phyloP scores from a whole-genome alignment of 164 flowering plant genomes.

The Chloranthus sessilifolius region DNA sequence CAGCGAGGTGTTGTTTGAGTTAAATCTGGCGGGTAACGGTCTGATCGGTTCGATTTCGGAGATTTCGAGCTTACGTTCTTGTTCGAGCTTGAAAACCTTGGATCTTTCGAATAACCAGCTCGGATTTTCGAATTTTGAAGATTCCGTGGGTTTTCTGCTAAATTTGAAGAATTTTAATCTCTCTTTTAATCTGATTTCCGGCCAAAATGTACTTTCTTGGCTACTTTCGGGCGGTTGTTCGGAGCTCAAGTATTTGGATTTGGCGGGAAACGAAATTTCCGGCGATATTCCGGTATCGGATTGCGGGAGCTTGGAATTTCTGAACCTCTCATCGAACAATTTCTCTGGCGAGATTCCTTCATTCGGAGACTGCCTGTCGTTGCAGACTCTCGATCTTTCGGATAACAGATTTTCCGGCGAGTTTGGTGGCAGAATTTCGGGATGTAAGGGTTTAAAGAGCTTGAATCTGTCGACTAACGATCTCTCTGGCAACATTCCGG shows the following conservation, averaged over 20 bases:
- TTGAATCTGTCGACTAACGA: not conserved
- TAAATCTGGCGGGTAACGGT: slow-evolving; percentile 66
- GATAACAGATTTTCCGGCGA: not conserved
- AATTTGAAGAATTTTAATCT: slow-evolving; percentile 54
- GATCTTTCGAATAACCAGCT: slow-evolving; percentile 57
- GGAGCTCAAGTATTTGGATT: slow-evolving; percentile 29
- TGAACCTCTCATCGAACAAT: slow-evolving; percentile 2
- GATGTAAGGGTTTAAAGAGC: not conserved
- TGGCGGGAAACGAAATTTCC: slow-evolving; percentile 47
- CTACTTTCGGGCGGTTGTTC: slow-evolving; percentile 47
- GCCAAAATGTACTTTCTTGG: slow-evolving; percentile 34
- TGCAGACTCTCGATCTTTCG: slow-evolving; percentile 9
- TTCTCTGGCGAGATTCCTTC: not conserved
- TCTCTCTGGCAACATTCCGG: not conserved
- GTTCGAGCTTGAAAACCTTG: slow-evolving; percentile 40
- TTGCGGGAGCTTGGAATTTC: not conserved
- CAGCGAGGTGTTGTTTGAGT: slow-evolving; percentile 20
- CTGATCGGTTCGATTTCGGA: slow-evolving; percentile 49
- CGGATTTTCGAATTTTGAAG: slow-evolving; percentile 21
- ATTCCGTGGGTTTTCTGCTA: slow-evolving; percentile 20
- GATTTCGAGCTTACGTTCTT: slow-evolving; percentile 33
- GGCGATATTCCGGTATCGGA: slow-evolving; percentile 29
- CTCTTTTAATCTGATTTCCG: slow-evolving; percentile 52
- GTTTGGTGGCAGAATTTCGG: not conserved
- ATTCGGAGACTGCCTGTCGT: slow-evolving; percentile 2